phyloP scores from a whole-genome alignment of 139 green algal species.

The Coccomyxa sp. region DNA sequence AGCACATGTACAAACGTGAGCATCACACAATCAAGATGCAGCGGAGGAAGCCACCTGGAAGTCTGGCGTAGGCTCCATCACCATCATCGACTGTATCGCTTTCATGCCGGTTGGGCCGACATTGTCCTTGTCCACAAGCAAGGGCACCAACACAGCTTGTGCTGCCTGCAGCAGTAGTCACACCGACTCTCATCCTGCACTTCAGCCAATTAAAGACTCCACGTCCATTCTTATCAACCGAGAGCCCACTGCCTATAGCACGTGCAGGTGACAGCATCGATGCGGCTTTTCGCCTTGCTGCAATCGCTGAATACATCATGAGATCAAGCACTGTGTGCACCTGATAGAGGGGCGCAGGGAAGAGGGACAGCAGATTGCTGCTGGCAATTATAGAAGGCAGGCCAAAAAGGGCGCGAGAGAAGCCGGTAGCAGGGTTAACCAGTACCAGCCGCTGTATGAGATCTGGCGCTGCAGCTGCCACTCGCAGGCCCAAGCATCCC shows the following conservation, averaged over 20 bases:
- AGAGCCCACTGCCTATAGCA: neutral
- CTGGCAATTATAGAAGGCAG: conserved; percentile 41
- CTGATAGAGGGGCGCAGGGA: conserved; percentile 58
- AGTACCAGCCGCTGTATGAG: conserved; percentile 57
- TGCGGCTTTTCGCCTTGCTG: neutral
- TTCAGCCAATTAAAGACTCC: neutral
- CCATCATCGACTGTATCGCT: conserved; percentile 28
- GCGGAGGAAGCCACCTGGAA: conserved; percentile 6
- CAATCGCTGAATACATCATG: neutral
- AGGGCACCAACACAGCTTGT: conserved; percentile 61
- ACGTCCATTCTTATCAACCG: neutral
- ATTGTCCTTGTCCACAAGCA: conserved; percentile 59
- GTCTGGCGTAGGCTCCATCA: conserved; percentile 18
- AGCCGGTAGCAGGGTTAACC: conserved; percentile 68
- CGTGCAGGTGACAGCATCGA: neutral
- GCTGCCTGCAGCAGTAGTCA: conserved; percentile 7
- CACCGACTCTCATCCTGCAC: neutral
- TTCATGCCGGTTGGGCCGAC: conserved; percentile 22
- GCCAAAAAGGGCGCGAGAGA: conserved; percentile 36
- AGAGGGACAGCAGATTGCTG: conserved; percentile 67
- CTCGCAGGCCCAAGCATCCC: conserved; percentile 53
- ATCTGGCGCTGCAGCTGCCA: conserved; percentile 44
- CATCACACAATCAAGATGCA: too few species aligned
- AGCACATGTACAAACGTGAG: too few species aligned
- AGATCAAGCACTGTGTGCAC: conserved; percentile 1